Percentiles rank a stretch among this genome's conserved stretches.
phyloP scores from a whole-genome alignment of 192 early-diverging fungal genomes.

The Entomortierella lignicola region DNA sequence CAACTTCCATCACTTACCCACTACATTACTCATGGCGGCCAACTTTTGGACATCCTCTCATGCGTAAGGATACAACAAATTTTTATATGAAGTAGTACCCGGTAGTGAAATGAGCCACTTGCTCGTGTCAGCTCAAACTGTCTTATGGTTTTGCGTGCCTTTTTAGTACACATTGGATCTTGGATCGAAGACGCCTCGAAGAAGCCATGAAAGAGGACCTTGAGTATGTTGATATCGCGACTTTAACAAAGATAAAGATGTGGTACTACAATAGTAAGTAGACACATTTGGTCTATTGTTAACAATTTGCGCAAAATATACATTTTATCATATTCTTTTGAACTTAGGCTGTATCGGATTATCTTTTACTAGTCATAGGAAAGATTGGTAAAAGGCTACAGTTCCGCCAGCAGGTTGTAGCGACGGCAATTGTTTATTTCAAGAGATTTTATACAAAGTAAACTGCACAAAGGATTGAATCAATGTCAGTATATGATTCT shows the following conservation, averaged over 20 bases:
- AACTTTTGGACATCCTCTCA: slow-evolving; percentile 83
- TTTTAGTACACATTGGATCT: slow-evolving; percentile 69
- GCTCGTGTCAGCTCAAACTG: not conserved
- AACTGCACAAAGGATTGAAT: not conserved
- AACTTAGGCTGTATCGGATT: not conserved
- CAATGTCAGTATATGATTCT: too few relatives aligned
- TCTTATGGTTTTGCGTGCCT: not conserved
- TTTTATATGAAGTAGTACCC: too few relatives aligned
- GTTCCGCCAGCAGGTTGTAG: slow-evolving; percentile 84
- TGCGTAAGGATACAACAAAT: slow-evolving; percentile 53
- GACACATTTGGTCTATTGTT: not conserved
- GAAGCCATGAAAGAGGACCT: slow-evolving; percentile 68
- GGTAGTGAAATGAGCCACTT: too few relatives aligned
- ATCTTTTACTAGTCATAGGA: slow-evolving; percentile 71
- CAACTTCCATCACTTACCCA: not conserved
- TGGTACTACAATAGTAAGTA: slow-evolving; percentile 74
- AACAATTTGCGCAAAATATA: not conserved
- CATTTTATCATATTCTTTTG: not conserved
- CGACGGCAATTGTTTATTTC: slow-evolving; percentile 88
- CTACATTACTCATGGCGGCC: slow-evolving; percentile 64
- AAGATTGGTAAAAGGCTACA: slow-evolving; percentile 77
- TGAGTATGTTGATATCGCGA: slow-evolving; percentile 60
- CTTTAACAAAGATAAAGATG: slow-evolving; percentile 68
- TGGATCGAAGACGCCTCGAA: slow-evolving; percentile 62
- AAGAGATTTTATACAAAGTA: slow-evolving; percentile 91